A percentile compares a stretch with the other conserved stretches of the same genome.
Conservation (phyloP, 2,329 filamentous ascomycete species). For the Alternaria solani region DNA sequence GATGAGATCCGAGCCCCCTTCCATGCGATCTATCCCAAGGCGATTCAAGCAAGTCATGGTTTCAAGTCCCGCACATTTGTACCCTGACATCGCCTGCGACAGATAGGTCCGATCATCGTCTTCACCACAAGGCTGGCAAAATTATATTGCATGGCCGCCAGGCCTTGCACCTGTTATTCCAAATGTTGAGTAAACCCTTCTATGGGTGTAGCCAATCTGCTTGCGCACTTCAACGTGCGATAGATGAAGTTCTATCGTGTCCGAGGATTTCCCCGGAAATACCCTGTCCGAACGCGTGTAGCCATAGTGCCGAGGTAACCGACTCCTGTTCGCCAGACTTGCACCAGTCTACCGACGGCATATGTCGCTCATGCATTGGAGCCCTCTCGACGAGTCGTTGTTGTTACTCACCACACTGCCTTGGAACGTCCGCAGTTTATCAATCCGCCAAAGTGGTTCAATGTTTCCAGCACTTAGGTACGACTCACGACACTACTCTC, state of each 20-base stretch:
- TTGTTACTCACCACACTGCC: not conserved
- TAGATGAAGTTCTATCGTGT: not conserved
- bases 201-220: too few species aligned
- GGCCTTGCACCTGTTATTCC: too few species aligned
- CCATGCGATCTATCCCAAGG: too few species aligned
- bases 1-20: too few species aligned
- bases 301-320: not conserved
- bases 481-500: not conserved
- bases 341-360: not conserved
- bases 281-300: not conserved
- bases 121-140: too few species aligned
- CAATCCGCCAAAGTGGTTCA: not conserved
- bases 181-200: too few species aligned
- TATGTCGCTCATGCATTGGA: not conserved
- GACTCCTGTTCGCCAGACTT: not conserved
- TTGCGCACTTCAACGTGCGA: too few species aligned
- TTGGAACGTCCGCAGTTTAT: not conserved
- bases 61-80: not conserved
- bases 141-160: too few species aligned
- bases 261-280: not conserved
- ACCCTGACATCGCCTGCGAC: not conserved
- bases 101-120: too few species aligned
- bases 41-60: not conserved
- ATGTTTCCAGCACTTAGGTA: not conserved
- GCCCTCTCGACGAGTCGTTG: not conserved